Conservation (phyloP, 176 grass and related monocot species). For the Elymus sibiricus region DNA sequence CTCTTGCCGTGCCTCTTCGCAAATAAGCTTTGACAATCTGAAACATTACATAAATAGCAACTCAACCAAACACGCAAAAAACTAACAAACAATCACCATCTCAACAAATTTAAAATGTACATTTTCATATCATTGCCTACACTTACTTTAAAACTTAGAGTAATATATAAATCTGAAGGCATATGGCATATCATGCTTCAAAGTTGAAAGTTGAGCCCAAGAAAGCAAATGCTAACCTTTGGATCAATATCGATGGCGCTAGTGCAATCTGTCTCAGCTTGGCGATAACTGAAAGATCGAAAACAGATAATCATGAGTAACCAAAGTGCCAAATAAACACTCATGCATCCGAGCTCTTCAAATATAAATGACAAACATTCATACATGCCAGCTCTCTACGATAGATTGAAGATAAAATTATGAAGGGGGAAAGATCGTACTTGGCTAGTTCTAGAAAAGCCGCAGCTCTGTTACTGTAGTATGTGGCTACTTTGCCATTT, state of each 20-base stretch:
- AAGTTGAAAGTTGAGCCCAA: not conserved
- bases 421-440: slow-evolving; percentile 27
- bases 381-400: not conserved
- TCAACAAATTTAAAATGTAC: not conserved
- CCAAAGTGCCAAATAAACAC: not conserved
- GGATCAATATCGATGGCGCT: slow-evolving; percentile 83
- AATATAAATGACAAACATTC: not conserved
- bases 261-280: slow-evolving; percentile 91
- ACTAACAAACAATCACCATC: not conserved
- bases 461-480: slow-evolving; percentile 94
- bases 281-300: slow-evolving; percentile 68
- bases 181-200: not conserved
- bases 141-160: not conserved
- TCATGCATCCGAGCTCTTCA: not conserved
- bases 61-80: not conserved
- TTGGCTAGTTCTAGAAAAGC: slow-evolving; percentile 79
- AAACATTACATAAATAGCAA: not conserved
- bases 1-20: slow-evolving; percentile 86
- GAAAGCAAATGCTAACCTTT: slow-evolving; percentile 59
- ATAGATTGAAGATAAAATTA: not conserved
- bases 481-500: slow-evolving; percentile 81
- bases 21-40: slow-evolving; percentile 97
- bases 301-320: slow-evolving; percentile 19
- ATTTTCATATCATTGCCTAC: not conserved
- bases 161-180: not conserved